Percentiles rank a stretch among this genome's conserved stretches.
Conservation (phyloP, 805 yeast genomes). For the Yueomyces sp. region DNA sequence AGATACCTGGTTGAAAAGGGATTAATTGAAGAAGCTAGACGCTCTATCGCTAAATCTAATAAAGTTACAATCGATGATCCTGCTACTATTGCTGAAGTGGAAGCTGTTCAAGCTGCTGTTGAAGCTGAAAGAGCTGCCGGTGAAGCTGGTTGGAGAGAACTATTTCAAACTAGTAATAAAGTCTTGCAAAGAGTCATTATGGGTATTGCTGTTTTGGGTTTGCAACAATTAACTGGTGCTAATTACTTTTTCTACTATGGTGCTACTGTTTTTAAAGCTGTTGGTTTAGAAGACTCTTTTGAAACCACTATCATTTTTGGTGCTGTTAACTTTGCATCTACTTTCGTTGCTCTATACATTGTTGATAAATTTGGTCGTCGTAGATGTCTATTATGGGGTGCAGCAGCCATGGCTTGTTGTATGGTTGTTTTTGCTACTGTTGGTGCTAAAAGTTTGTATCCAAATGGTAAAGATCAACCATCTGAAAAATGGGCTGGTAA, state of each 20-base stretch:
- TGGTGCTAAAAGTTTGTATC: conserved; percentile 38
- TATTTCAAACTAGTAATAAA: conserved; percentile 54
- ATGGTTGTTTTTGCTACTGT: conserved; percentile 29
- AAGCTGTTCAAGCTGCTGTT: conserved; percentile 44
- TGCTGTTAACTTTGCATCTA: conserved; percentile 47
- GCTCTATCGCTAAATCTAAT: conserved; percentile 47
- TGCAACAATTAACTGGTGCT: conserved; percentile 26
- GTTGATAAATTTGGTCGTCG: conserved; percentile 48
- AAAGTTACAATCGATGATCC: conserved; percentile 39
- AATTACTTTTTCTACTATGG: too few relatives aligned
- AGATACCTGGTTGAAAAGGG: conserved; percentile 23
- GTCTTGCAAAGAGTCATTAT: conserved; percentile 35
- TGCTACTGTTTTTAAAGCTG: conserved; percentile 27
- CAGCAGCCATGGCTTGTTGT: conserved; percentile 31
- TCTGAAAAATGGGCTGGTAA: conserved; percentile 44
- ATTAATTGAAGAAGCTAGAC: conserved; percentile 48
- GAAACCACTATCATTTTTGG: conserved; percentile 49
- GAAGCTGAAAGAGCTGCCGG: conserved; percentile 52
- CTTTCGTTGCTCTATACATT: conserved; percentile 37
- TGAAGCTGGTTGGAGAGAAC: conserved; percentile 51
- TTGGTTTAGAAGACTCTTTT: conserved; percentile 47
- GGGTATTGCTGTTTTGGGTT: conserved; percentile 47
- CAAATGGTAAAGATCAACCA: conserved; percentile 23
- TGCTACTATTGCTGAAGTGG: conserved; percentile 43
- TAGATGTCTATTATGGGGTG: conserved; percentile 34